These are phyloP conservation scores for Cryptococcus hybrid DNA, from an alignment of 1,284 basidiomycete species.

Conservation along the genomic window DNA sequence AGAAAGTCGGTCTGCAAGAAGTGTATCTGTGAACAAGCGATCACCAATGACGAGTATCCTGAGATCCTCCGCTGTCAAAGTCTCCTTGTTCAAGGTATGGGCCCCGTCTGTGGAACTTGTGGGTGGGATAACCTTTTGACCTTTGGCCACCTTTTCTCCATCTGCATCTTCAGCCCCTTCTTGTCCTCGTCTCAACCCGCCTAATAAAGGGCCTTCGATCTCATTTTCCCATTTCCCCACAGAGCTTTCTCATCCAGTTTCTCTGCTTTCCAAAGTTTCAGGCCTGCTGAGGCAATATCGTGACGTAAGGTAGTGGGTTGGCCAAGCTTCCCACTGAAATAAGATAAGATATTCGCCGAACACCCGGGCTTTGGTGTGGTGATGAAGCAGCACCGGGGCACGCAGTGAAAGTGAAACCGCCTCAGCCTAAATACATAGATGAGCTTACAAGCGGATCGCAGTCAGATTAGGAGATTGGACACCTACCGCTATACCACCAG, in stretches of 20 bases:
- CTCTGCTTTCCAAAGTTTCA: slow-evolving; percentile 19
- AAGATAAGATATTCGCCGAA: slow-evolving; percentile 63
- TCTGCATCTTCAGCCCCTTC: not conserved
- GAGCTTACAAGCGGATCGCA: not conserved
- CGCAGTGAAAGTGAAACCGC: slow-evolving; percentile 72
- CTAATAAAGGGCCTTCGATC: slow-evolving; percentile 37
- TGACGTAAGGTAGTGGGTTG: slow-evolving; percentile 18
- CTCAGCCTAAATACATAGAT: slow-evolving; percentile 64
- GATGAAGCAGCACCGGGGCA: slow-evolving; percentile 79
- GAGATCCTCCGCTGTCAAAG: slow-evolving; percentile 32
- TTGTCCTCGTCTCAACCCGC: slow-evolving; percentile 7
- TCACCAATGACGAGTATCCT: slow-evolving; percentile 80
- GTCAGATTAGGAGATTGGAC: not conserved
- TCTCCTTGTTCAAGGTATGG: not conserved
- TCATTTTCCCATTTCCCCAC: slow-evolving; percentile 22
- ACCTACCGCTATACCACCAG: slow-evolving; percentile 72
- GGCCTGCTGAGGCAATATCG: slow-evolving; percentile 3
- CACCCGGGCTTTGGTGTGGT: slow-evolving; percentile 76
- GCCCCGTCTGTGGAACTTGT: not conserved
- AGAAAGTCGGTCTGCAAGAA: slow-evolving; percentile 71
- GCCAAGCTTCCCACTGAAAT: slow-evolving; percentile 52
- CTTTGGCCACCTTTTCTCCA: too few relatives aligned
- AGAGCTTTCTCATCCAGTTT: slow-evolving; percentile 25
- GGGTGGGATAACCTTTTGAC: not conserved
- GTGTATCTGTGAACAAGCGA: slow-evolving; percentile 83